These are phyloP conservation scores for Ulvella scutata DNA, from an alignment of 139 green algal genomes.

Conservation along the genomic window DNA sequence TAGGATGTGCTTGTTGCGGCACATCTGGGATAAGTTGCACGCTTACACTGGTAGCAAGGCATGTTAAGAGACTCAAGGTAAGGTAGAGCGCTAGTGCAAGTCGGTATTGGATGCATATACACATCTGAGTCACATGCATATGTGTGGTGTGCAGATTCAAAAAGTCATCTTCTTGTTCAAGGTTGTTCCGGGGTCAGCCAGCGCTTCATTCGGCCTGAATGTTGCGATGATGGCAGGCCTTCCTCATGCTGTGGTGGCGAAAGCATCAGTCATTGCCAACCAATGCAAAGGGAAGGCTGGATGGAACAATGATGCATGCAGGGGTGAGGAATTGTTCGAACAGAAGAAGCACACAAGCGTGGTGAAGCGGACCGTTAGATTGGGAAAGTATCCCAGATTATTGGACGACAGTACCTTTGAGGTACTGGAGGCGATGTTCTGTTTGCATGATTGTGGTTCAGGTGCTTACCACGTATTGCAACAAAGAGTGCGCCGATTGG, in stretches of 20 bases:
- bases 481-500: too few relatives aligned
- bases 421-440: too few relatives aligned
- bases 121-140: neutral
- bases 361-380: too few relatives aligned
- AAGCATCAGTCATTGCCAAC: neutral
- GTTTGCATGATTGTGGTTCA: too few relatives aligned
- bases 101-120: neutral
- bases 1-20: neutral
- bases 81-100: too few relatives aligned
- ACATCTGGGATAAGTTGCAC: neutral
- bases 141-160: neutral
- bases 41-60: neutral
- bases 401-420: too few relatives aligned
- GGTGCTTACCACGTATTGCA: too few relatives aligned
- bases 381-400: too few relatives aligned
- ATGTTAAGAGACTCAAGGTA: neutral
- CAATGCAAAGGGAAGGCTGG: neutral
- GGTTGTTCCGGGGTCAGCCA: conserved; percentile 45
- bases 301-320: neutral
- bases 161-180: conserved; percentile 79
- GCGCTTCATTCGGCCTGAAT: conserved; percentile 72
- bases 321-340: neutral
- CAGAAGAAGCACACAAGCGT: too few relatives aligned
- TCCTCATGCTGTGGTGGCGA: conserved; percentile 8
- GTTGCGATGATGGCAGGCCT: conserved; percentile 69